Conservation (phyloP, 208 protist species). For the Trypanosoma avium region DNA sequence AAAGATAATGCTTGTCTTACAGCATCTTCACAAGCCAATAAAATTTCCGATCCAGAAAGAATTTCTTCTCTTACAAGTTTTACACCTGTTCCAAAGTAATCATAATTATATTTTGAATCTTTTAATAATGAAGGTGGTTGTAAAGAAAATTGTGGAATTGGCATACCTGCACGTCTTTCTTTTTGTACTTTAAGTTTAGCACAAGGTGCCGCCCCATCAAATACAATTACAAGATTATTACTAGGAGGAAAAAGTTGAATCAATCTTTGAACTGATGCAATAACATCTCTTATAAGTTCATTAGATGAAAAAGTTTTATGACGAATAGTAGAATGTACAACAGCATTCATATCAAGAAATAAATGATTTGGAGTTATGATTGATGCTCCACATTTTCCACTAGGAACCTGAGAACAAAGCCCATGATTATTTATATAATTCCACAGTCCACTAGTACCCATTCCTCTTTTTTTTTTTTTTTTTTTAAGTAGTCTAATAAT, state of each 20-base stretch:
- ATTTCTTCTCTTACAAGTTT: constrained; percentile 63
- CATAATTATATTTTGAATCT: constrained; percentile 38
- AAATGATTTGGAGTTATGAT: constrained; percentile 57
- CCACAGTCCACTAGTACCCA: constrained; percentile 82
- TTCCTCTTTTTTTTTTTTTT: constrained; percentile 28
- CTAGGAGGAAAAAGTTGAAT: constrained; percentile 36
- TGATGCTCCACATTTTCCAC: constrained; percentile 3
- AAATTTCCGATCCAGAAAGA: constrained; percentile 65
- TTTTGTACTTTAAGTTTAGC: constrained; percentile 79
- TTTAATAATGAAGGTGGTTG: neutral
- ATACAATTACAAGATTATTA: constrained; percentile 59
- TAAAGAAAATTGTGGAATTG: neutral
- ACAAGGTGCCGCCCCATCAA: constrained; percentile 72
- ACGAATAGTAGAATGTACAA: constrained; percentile 61
- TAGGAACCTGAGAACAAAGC: constrained; percentile 24
- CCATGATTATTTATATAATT: constrained; percentile 69
- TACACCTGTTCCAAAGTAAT: constrained; percentile 40
- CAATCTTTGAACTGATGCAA: constrained; percentile 35
- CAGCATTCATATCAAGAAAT: constrained; percentile 83
- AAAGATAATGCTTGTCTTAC: constrained; percentile 29
- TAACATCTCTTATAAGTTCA: constrained; percentile 39
- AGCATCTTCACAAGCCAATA: constrained; percentile 64
- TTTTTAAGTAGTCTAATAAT: constrained; percentile 14
- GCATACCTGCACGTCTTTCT: constrained; percentile 39
- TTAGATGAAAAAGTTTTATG: constrained; percentile 25